Base-by-base conservation (phyloP, 139 green algal species). In the Ettlia oleoabundans region DNA sequence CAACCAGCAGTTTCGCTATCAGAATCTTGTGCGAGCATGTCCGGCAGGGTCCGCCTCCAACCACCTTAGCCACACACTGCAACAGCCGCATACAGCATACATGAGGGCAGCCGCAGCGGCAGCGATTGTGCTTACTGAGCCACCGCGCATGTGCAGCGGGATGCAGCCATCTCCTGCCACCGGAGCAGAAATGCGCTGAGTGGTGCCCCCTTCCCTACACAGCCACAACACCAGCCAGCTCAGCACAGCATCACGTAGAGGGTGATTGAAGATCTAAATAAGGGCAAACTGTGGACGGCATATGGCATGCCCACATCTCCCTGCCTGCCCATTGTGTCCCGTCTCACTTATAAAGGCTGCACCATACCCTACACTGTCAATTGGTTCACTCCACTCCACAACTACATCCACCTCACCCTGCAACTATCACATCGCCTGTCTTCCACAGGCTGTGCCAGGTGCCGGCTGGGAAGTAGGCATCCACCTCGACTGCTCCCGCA, bases 391-490 rank as follows among this genome's bases (percentile, higher is more conserved):
- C 22, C 40, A 9, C 22, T 9, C 18, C 40, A 33, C 40, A 38
- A 22, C 4, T 0, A 1, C 47, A n/a, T 37, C 13, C 9, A 6
- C 4, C 76, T 58, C 68, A 84, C 79, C 53, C 72, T 0, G 79
- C 40, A 21, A 40, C 40, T 2, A 84, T 35, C 6, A 80, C 58
- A 0, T n/a, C 55, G 2, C 38, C 35, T 10, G 82, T 35, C 51
- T 82, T 62, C 40, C 75, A 89, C 26, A 88, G 55, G 62, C 62
- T 75, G 77, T 92, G 91, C 90, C 90, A 94, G 24, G 42, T 82
- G 53, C 91, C 91, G 0, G 42, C 13, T 2, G 92, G 93, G 80
- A 96, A 95, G 88, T 94, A 91, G 0, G 70, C 86, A 2, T 88
- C 32, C 47, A 94, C 82, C 5, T 32, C 80, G 37, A 33, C 61